phyloP scores from a whole-genome alignment of 495 filamentous ascomycete genomes.

The Penicillium cataractarum region DNA sequence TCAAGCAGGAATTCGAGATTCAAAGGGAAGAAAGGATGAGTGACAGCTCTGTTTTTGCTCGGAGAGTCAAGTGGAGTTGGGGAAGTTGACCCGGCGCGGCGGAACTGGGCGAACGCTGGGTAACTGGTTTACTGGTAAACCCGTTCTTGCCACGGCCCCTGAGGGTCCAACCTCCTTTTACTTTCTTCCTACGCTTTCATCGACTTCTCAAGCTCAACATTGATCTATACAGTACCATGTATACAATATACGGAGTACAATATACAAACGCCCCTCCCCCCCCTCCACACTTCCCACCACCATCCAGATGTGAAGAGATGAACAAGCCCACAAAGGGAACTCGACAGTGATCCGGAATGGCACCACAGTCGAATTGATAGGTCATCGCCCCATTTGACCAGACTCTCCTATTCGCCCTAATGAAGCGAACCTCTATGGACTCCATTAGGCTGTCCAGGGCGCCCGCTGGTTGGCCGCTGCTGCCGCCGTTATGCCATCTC shows the following conservation, averaged over 20 bases:
- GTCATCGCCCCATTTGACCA: slow-evolving; percentile 18
- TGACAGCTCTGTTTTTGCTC: slow-evolving; percentile 27
- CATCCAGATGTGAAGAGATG: not conserved
- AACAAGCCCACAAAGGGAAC: not conserved
- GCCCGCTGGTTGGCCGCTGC: slow-evolving; percentile 21
- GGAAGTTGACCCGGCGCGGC: slow-evolving; percentile 32
- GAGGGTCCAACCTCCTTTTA: not conserved
- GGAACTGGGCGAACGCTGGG: slow-evolving; percentile 27
- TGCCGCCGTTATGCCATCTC: slow-evolving; percentile 28
- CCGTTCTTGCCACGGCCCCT: slow-evolving; percentile 15
- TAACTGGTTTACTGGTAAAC: not conserved
- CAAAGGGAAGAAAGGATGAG: slow-evolving; percentile 6
- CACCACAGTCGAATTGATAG: slow-evolving; percentile 21
- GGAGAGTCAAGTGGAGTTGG: slow-evolving; percentile 19
- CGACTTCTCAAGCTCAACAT: not conserved
- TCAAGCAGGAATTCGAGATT: not conserved
- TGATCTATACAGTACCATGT: too few relatives aligned
- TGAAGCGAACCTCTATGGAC: slow-evolving; percentile 20
- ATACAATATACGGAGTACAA: too few relatives aligned
- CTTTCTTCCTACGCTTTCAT: too few relatives aligned
- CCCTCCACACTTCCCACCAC: not conserved
- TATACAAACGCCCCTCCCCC: not conserved
- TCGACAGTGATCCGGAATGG: not conserved
- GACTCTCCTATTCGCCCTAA: slow-evolving; percentile 14
- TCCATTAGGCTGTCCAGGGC: slow-evolving; percentile 7